Evolutionary conservation across 345 rosid genomes (phyloP).

Genomic region (Microthlaspi erraticum): DNA sequence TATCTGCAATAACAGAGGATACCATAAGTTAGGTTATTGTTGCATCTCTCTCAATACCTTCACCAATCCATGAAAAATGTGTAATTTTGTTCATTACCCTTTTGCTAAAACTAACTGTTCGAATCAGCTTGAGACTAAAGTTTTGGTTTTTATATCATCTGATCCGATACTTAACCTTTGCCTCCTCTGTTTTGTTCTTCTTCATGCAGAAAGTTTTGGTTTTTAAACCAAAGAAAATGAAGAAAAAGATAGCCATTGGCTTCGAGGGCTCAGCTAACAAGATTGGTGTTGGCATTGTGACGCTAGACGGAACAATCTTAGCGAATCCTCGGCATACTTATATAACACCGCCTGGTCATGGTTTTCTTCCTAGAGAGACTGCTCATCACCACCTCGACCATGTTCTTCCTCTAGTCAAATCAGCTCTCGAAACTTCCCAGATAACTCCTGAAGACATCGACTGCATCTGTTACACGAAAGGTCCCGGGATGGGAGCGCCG

Average conservation of each 20-base stretch:
- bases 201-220: not conserved
- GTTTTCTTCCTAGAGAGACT: slow-evolving; percentile 94
- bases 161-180: not conserved
- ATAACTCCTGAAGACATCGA: slow-evolving; percentile 76
- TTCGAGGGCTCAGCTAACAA: slow-evolving; percentile 98
- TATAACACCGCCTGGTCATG: slow-evolving; percentile 96
- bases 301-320: slow-evolving; percentile 76
- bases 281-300: slow-evolving; percentile 88
- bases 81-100: not conserved
- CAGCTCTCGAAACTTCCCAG: slow-evolving; percentile 67
- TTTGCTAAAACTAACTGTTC: not conserved
- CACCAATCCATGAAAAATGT: slow-evolving; percentile 12
- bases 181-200: slow-evolving; percentile 19
- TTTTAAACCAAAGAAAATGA: slow-evolving; percentile 46
- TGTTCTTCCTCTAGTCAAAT: slow-evolving; percentile 76
- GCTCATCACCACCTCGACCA: slow-evolving; percentile 92
- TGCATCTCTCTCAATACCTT: slow-evolving; percentile 12
- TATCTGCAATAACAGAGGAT: too few species aligned
- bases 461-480: slow-evolving; percentile 92
- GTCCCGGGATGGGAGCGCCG: slow-evolving; percentile 98
- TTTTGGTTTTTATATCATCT: slow-evolving; percentile 8
- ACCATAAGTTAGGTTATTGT: not conserved
- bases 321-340: slow-evolving; percentile 97
- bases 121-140: not conserved
- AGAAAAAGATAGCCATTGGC: slow-evolving; percentile 80